phyloP scores from a whole-genome alignment of 2,329 filamentous ascomycete genomes.

The Fonsecaea multimorphosa region DNA sequence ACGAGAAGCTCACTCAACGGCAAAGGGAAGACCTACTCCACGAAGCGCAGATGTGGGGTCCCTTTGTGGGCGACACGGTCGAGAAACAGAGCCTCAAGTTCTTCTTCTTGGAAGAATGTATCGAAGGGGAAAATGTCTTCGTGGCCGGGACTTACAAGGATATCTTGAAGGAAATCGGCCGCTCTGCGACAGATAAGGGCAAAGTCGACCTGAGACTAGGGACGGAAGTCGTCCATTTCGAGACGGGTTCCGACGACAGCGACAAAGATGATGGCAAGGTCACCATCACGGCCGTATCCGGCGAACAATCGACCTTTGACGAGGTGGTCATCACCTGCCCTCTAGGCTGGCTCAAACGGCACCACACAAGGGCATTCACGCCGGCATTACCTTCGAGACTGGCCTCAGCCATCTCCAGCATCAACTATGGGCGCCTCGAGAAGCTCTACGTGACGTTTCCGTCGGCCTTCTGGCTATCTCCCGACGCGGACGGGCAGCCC shows the following conservation, averaged over 20 bases:
- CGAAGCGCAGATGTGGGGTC: slow-evolving; percentile 66
- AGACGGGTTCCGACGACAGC: slow-evolving; percentile 36
- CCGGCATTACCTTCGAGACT: slow-evolving; percentile 53
- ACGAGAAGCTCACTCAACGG: slow-evolving; percentile 49
- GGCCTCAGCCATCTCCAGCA: slow-evolving; percentile 53
- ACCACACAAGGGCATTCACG: slow-evolving; percentile 52
- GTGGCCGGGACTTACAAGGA: slow-evolving; percentile 66
- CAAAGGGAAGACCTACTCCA: slow-evolving; percentile 54
- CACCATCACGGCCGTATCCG: slow-evolving; percentile 49
- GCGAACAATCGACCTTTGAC: slow-evolving; percentile 52
- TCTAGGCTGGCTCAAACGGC: slow-evolving; percentile 59
- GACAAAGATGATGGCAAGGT: slow-evolving; percentile 47
- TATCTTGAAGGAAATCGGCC: slow-evolving; percentile 61
- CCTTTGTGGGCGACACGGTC: slow-evolving; percentile 66
- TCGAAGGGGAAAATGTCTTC: slow-evolving; percentile 69
- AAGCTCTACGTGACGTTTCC: slow-evolving; percentile 71
- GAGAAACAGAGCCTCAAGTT: slow-evolving; percentile 67
- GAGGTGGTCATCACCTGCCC: slow-evolving; percentile 61
- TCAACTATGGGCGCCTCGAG: slow-evolving; percentile 56
- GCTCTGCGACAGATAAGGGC: slow-evolving; percentile 54
- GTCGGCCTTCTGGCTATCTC: slow-evolving; percentile 72
- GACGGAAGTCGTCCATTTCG: slow-evolving; percentile 51
- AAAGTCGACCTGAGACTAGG: slow-evolving; percentile 53
- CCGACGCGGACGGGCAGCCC: slow-evolving; percentile 43
- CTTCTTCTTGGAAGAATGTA: slow-evolving; percentile 70